Evolutionary conservation across 1,284 basidiomycete genomes (phyloP), one percentile per base, ranked within the genome.

Genomic region (Heterobasidion occidentale): DNA sequence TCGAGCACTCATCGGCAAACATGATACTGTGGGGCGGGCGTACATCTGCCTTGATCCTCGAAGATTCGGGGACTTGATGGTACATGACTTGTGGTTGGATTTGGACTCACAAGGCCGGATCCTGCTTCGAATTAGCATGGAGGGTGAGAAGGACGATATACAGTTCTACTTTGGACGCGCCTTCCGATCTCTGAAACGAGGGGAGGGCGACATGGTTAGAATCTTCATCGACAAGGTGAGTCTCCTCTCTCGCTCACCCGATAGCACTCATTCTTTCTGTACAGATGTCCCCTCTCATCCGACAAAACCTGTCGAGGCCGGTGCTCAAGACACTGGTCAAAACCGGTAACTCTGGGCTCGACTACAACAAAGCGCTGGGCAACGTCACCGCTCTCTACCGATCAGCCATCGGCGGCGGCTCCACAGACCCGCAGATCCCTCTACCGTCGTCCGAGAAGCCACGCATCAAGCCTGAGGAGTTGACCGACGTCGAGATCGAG

Each of bases 121-220:
- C 38, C 73, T 97, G 49, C 74, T 98, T 27, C 82, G 97, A 7
- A 82, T 99, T 54, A 96, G 93, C 68, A 98, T 99, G 94, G 97
- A 99, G 67, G 94, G 94, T 50, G 96, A 98, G 77, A 92, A 96
- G 70, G 95, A 98, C 67, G 97, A 99, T 68, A 92, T 96, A 19
- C 90, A 93, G 62, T 99, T 98, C 77, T 94, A 94, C 75, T 99
- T 99, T 67, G 97, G 97, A 11, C 81, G 94, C 45, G 97, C 90
- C 1, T 99, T 99, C 79, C 80, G 96, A 44, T 94, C 89, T 51
- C 71, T 99, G 64, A 98, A 99, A 73, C 79, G 96, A 27, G 90
- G 94, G 0, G 95, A 99, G 68, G 86, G 83, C 20, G 96, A 99
- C 65, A 98, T 99, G 97, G 84, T 96, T 50, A 81, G 94, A 8